Evolutionary conservation across 2,329 filamentous ascomycete genomes (phyloP).

Genomic region (Cercospora beticola): DNA sequence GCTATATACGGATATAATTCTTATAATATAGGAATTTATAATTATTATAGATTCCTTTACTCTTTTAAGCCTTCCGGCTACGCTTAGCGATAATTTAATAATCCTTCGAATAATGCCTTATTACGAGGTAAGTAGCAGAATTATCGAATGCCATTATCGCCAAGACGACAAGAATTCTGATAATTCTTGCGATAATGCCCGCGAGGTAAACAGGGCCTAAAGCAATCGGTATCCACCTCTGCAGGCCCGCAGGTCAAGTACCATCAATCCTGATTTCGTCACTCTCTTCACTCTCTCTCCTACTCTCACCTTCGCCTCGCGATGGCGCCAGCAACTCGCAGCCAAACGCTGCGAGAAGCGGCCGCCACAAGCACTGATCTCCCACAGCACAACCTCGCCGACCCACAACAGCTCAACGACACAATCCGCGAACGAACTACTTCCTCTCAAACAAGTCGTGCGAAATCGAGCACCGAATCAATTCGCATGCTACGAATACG

Average conservation of each 20-base stretch:
- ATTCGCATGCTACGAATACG: background rate
- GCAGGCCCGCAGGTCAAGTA: slow-evolving; percentile 6
- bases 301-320: background rate
- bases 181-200: too few relatives aligned
- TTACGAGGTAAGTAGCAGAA: too few relatives aligned
- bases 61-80: too few relatives aligned
- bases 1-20: too few relatives aligned
- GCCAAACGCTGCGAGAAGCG: slow-evolving; percentile 16
- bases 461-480: background rate
- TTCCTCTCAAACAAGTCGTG: background rate
- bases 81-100: too few relatives aligned
- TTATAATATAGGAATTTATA: too few relatives aligned
- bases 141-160: too few relatives aligned
- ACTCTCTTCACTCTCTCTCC: background rate
- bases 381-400: slow-evolving; percentile 15
- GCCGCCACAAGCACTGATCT: slow-evolving; percentile 17
- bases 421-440: background rate
- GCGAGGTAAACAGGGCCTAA: background rate
- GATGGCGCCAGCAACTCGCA: slow-evolving; percentile 18
- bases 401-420: slow-evolving; percentile 6
- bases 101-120: too few relatives aligned
- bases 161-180: too few relatives aligned
- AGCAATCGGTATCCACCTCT: slow-evolving; percentile 9
- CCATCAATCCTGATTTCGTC: background rate
- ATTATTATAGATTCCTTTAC: too few relatives aligned